These are phyloP conservation scores for Hericium alpestre DNA, from an alignment of 768 basidiomycete species.

Conservation along the genomic window DNA sequence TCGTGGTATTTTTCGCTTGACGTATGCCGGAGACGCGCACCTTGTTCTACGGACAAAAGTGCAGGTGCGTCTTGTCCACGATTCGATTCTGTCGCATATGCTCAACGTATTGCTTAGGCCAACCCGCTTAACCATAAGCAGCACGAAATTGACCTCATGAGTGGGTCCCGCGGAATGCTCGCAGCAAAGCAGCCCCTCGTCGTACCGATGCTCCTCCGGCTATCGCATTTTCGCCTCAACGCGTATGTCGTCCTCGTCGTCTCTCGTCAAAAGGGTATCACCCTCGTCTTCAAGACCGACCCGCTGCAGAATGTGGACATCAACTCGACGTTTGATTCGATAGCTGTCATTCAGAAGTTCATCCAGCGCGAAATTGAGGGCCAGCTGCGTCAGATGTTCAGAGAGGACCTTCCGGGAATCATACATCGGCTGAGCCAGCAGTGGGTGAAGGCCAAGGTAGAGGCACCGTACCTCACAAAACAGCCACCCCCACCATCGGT, in stretches of 20 bases:
- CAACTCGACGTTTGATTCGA: conserved; percentile 94
- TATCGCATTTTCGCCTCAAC: conserved; percentile 88
- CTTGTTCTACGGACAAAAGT: conserved; percentile 82
- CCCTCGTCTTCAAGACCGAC: conserved; percentile 98
- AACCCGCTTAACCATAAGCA: conserved; percentile 92
- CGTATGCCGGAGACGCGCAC: conserved; percentile 90
- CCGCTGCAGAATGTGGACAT: conserved; percentile 97
- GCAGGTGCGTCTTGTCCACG: conserved; percentile 44
- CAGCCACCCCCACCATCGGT: conserved; percentile 25
- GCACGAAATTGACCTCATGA: conserved; percentile 80
- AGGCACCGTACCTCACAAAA: conserved; percentile 75
- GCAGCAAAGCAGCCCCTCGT: conserved; percentile 92
- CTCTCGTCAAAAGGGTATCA: conserved; percentile 95
- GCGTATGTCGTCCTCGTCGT: conserved; percentile 98
- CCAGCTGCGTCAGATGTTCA: conserved; percentile 94
- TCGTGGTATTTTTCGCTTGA: conserved; percentile 90
- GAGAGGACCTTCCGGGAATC: conserved; percentile 92
- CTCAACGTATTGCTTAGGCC: conserved; percentile 39
- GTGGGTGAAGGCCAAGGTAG: conserved; percentile 91
- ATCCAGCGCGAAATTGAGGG: conserved; percentile 97
- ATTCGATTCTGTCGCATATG: neutral
- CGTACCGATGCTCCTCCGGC: conserved; percentile 94
- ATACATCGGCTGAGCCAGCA: conserved; percentile 93
- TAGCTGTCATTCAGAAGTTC: conserved; percentile 95
- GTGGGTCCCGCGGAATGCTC: conserved; percentile 77